Evolutionary conservation across 2,329 filamentous ascomycete genomes (phyloP).

Genomic region (Metarhizium album): DNA sequence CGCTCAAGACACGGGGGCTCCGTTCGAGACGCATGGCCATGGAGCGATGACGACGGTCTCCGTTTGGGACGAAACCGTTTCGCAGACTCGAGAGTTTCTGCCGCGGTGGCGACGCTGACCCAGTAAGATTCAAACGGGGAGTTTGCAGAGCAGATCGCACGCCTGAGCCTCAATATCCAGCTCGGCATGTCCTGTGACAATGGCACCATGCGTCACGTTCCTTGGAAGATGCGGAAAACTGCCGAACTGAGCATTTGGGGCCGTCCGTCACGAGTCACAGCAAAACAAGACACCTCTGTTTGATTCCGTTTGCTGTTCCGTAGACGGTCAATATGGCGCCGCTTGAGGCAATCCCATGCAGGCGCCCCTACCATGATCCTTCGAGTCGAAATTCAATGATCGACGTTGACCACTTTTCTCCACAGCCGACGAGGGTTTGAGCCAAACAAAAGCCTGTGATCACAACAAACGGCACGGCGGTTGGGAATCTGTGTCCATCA

Average conservation of each 20-base stretch:
- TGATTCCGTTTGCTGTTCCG: background rate
- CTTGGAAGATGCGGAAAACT: background rate
- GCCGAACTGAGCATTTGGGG: background rate
- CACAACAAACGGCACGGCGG: background rate
- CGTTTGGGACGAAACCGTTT: background rate
- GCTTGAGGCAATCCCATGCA: background rate
- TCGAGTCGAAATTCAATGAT: background rate
- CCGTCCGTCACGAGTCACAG: background rate
- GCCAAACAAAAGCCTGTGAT: background rate
- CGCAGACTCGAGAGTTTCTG: background rate
- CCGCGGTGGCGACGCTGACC: background rate
- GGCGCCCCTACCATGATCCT: background rate
- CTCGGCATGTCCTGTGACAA: background rate
- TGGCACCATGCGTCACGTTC: background rate
- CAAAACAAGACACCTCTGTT: background rate
- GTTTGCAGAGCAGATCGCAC: background rate
- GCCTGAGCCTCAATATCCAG: slow-evolving; percentile 1
- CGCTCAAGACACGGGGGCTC: background rate
- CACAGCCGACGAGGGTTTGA: background rate
- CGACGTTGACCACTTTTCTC: background rate
- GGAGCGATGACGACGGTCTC: background rate
- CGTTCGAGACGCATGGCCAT: background rate
- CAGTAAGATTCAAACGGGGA: background rate
- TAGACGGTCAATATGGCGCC: background rate
- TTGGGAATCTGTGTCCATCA: background rate